Conservation (phyloP, 176 grass and related monocot species). For the Phoenix dactylifera region DNA sequence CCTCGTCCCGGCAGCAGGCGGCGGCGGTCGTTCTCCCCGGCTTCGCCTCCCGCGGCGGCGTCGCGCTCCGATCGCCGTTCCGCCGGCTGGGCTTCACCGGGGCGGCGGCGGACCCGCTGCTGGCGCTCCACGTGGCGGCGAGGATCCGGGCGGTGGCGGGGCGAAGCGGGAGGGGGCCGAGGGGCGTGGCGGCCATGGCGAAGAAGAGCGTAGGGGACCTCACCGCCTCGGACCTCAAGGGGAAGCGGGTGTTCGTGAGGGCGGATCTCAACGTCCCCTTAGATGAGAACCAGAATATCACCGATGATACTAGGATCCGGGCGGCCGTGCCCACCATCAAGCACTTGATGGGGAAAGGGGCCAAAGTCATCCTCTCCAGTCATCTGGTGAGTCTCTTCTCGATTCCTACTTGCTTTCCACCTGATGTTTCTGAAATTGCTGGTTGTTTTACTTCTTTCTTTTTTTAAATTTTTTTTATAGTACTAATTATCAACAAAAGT, state of each 20-base stretch:
- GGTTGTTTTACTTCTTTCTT: no score
- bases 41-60: conserved; percentile 7
- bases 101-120: conserved; percentile 26
- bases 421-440: no score
- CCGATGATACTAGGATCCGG: conserved; percentile 62
- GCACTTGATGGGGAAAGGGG: conserved; percentile 42
- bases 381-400: conserved; percentile 37
- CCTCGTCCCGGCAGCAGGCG: conserved; percentile 21
- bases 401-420: no score
- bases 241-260: conserved; percentile 60
- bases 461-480: no score
- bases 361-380: conserved; percentile 69
- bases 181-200: conserved; percentile 41
- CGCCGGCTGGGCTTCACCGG: conserved; percentile 13
- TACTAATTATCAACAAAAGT: no score
- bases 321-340: conserved; percentile 66
- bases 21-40: not conserved
- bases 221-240: conserved; percentile 41
- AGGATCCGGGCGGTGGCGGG: conserved; percentile 26
- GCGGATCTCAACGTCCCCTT: conserved; percentile 69
- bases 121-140: conserved; percentile 39
- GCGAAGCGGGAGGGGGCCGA: conserved; percentile 19
- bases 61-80: conserved; percentile 22
- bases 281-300: conserved; percentile 59
- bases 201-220: conserved; percentile 73